These are phyloP conservation scores for Euphorbia schlechtendalii DNA, from an alignment of 441 rosid species.

Conservation along the genomic window DNA sequence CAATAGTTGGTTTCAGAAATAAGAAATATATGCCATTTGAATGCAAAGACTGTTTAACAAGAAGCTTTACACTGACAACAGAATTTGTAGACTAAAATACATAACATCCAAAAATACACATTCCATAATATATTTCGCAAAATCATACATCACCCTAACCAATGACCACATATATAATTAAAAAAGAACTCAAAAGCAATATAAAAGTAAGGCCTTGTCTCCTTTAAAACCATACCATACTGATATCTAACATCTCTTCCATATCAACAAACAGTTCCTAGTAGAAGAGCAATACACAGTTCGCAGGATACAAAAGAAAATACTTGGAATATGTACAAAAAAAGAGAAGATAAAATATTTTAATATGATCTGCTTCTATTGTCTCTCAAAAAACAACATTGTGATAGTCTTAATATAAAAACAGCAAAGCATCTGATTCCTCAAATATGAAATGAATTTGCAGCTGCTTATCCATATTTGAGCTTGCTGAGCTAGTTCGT, in stretches of 20 bases:
- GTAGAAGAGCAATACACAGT: background rate
- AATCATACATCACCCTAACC: background rate
- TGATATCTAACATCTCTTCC: background rate
- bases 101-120: background rate
- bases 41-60: background rate
- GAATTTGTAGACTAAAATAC: background rate
- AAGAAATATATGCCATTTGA: too few relatives aligned
- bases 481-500: background rate
- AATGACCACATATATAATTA: background rate
- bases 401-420: background rate
- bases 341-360: background rate
- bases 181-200: background rate
- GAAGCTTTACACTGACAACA: background rate
- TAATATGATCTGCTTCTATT: background rate
- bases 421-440: background rate
- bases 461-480: background rate
- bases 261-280: background rate
- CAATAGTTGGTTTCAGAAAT: background rate
- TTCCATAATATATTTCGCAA: background rate
- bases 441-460: background rate
- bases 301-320: too few relatives aligned
- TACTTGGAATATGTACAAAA: background rate
- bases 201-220: background rate
- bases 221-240: background rate
- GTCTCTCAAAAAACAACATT: background rate